These are phyloP conservation scores for Tuber borchii DNA, from an alignment of 495 filamentous ascomycete genomes.

Conservation along the genomic window DNA sequence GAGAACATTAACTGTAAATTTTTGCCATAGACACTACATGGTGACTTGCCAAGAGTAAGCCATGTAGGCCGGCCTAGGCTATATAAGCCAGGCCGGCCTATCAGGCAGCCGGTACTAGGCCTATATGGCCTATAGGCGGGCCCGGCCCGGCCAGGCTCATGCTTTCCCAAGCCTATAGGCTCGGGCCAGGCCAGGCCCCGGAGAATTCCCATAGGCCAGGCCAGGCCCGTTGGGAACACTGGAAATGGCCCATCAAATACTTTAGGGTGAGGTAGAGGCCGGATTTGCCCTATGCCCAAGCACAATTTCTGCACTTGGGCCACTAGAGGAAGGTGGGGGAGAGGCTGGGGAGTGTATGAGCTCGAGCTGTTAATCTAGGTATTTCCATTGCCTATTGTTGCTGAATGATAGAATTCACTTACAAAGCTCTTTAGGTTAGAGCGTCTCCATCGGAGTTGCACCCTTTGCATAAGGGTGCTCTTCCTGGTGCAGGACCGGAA, in stretches of 20 bases:
- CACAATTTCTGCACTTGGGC: slow-evolving; percentile 26
- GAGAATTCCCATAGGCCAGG: too few relatives aligned
- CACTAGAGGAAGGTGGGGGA: slow-evolving; percentile 24
- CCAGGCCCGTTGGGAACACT: too few relatives aligned
- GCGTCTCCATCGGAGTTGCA: background rate
- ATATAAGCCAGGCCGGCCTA: too few relatives aligned
- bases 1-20: too few relatives aligned
- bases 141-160: too few relatives aligned
- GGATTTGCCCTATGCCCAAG: slow-evolving; percentile 2
- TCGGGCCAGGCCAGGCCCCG: too few relatives aligned
- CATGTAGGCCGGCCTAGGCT: too few relatives aligned
- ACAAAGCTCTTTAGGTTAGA: background rate
- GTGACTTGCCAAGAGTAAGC: too few relatives aligned
- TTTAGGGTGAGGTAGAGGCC: slow-evolving; percentile 15
- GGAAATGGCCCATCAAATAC: slow-evolving; percentile 18
- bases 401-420: background rate
- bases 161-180: too few relatives aligned
- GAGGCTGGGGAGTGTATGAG: slow-evolving; percentile 37
- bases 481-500: background rate
- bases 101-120: too few relatives aligned
- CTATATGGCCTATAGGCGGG: too few relatives aligned
- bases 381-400: background rate
- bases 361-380: background rate
- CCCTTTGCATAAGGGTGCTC: background rate
- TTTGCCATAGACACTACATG: too few relatives aligned